Evolutionary conservation across 2,329 filamentous ascomycete genomes (phyloP).

Genomic region (Colletotrichum sp.): DNA sequence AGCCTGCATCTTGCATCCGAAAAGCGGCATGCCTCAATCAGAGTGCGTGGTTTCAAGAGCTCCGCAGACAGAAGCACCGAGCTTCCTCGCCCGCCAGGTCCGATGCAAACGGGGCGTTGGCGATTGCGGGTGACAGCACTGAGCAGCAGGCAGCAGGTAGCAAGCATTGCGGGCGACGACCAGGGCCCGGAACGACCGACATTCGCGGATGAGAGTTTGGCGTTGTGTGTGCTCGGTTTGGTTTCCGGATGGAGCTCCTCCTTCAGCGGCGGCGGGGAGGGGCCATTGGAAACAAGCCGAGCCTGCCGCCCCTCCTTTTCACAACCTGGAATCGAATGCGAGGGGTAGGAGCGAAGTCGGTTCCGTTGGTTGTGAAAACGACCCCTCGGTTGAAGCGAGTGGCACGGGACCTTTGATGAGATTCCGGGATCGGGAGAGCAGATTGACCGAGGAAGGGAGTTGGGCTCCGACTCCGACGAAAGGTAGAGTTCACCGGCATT

Average conservation of each 20-base stretch:
- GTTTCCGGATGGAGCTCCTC: slow-evolving; percentile 8
- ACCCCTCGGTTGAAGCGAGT: background rate
- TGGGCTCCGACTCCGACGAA: background rate
- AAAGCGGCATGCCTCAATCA: background rate
- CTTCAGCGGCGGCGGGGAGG: background rate
- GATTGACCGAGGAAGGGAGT: slow-evolving; percentile 2
- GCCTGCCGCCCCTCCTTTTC: slow-evolving; percentile 14
- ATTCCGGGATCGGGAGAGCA: slow-evolving; percentile 8
- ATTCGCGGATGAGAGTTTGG: slow-evolving; percentile 3
- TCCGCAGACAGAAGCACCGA: background rate
- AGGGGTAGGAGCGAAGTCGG: background rate
- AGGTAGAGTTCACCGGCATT: background rate
- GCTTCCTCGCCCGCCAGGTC: background rate
- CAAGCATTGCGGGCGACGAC: background rate
- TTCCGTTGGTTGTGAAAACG: background rate
- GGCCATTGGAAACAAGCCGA: slow-evolving; percentile 3
- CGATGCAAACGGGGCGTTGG: background rate
- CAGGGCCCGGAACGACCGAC: background rate
- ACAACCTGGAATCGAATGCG: background rate
- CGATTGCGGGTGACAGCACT: background rate
- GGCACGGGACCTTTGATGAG: background rate
- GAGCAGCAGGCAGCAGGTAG: background rate
- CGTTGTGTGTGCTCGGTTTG: slow-evolving; percentile 1
- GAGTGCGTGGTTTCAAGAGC: slow-evolving; percentile 12
- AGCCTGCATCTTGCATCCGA: slow-evolving; percentile 7